Conservation (phyloP, 495 filamentous ascomycete species). For the Tuber microsphaerosporum region DNA sequence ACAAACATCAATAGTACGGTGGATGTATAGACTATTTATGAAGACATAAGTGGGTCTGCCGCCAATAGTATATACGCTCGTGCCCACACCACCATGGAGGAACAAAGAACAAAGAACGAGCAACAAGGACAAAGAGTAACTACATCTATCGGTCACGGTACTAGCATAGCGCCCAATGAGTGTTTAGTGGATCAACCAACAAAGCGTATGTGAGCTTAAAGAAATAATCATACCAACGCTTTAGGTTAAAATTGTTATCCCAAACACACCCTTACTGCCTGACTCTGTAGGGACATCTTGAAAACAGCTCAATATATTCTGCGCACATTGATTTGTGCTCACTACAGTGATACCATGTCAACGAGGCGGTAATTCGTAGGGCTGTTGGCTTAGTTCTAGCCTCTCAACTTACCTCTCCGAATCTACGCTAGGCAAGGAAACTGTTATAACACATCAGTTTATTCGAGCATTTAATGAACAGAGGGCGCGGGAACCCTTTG, state of each 20-base stretch:
- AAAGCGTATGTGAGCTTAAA: neutral
- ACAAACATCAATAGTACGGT: neutral
- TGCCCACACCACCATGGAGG: neutral
- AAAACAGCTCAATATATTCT: too few species aligned
- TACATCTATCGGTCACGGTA: neutral
- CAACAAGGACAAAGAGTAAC: neutral
- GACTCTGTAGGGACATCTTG: neutral
- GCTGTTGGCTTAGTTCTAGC: too few species aligned
- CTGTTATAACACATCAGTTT: too few species aligned
- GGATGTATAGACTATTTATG: neutral
- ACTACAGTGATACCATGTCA: too few species aligned
- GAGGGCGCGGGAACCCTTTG: too few species aligned
- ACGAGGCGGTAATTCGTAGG: too few species aligned
- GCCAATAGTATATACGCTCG: neutral
- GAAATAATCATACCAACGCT: neutral
- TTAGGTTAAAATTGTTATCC: neutral
- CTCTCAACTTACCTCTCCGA: too few species aligned
- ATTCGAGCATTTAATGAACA: too few species aligned
- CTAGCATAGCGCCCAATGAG: conserved; percentile 3
- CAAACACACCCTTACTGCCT: neutral
- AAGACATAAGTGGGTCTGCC: neutral
- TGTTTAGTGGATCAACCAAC: conserved; percentile 1
- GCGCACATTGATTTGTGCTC: too few species aligned
- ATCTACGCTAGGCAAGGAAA: too few species aligned
- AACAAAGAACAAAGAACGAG: neutral